These are phyloP conservation scores for Calonectria pteridis DNA, from an alignment of 2,329 filamentous ascomycete genomes.

Conservation along the genomic window DNA sequence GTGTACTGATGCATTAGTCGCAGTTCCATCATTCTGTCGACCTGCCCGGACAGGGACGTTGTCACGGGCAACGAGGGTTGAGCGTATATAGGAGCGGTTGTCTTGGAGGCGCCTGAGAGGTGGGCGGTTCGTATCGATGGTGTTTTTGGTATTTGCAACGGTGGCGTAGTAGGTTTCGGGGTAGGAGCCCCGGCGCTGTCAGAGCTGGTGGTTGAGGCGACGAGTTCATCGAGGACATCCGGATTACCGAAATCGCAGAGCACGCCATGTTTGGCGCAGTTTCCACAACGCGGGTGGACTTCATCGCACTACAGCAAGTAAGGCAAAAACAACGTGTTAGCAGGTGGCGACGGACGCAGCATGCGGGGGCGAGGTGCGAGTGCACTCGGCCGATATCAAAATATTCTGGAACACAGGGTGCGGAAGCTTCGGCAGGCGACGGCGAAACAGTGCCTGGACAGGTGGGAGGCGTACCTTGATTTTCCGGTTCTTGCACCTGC, in stretches of 20 bases:
- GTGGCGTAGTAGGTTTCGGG: constrained; percentile 37
- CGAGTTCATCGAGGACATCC: constrained; percentile 59
- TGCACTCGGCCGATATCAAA: constrained; percentile 6
- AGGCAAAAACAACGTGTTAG: constrained; percentile 30
- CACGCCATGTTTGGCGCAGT: constrained; percentile 76
- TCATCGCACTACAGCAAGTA: constrained; percentile 69
- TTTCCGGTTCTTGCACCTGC: constrained; percentile 75
- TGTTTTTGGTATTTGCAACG: constrained; percentile 38
- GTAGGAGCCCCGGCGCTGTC: constrained; percentile 42
- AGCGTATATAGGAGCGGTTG: constrained; percentile 51
- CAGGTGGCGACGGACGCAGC: constrained; percentile 10
- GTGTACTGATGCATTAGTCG: constrained; percentile 75
- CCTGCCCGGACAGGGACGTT: constrained; percentile 49
- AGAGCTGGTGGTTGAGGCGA: constrained; percentile 50
- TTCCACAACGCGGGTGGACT: constrained; percentile 73
- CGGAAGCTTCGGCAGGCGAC: constrained; percentile 13
- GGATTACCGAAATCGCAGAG: constrained; percentile 73
- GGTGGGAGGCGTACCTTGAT: constrained; percentile 69
- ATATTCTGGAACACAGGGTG: constrained; percentile 1
- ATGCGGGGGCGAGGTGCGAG: constrained; percentile 1
- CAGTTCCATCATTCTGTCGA: constrained; percentile 68
- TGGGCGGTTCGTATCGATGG: constrained; percentile 40
- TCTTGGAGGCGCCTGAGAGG: constrained; percentile 38
- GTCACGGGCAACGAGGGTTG: constrained; percentile 45
- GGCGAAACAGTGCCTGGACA: neutral